Base-by-base conservation (phyloP, 106 monocot species). In the Amphibolis antarctica region DNA sequence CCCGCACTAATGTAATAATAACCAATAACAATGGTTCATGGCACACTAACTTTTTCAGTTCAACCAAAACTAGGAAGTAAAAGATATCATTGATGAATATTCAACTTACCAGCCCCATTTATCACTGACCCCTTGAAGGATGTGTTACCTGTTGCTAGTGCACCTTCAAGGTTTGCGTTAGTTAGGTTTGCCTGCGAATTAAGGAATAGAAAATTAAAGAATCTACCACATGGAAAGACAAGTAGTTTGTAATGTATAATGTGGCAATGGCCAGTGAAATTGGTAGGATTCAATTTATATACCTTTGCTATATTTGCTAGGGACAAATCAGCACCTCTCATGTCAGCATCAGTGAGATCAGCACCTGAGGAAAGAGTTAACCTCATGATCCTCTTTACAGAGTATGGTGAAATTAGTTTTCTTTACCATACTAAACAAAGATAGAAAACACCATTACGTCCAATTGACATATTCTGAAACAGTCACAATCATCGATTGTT, bases 91-190 rank as follows among this genome's bases (percentile, higher is more conserved):
- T 11, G 5, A 24, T 1, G n/a, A 54, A 54, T 1, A 10, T 62
- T 9, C 9, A 44, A 52, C 29, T 49, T 75, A 89, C 94, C 89
- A 82, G 94, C 84, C 21, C 94, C 94, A 52, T 51, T 67, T 42
- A 96, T 86, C 47, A 45, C 67, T 71, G 94, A 77, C 65, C 89
- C 94, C 64, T 43, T 86, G 63, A 96, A 96, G 5, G 94, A 89
- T 47, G 94, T 96, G 66, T 96, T 96, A 15, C 94, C 94, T 28
- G 89, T 96, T 42, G 82, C 69, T 23, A 89, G 82, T 67, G 94
- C 89, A 62, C 94, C 94, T 77, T 96, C 94, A 27, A 96, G 78
- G 50, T 86, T 89, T 64, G 84, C 89, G 84, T 96, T 96, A 69
- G 55, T 83, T 50, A 96, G 71, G 78, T 96, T 96, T 74, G 74